Evolutionary conservation across 306 rosid genomes (phyloP).

Genomic region (Gleditsia sinensis): DNA sequence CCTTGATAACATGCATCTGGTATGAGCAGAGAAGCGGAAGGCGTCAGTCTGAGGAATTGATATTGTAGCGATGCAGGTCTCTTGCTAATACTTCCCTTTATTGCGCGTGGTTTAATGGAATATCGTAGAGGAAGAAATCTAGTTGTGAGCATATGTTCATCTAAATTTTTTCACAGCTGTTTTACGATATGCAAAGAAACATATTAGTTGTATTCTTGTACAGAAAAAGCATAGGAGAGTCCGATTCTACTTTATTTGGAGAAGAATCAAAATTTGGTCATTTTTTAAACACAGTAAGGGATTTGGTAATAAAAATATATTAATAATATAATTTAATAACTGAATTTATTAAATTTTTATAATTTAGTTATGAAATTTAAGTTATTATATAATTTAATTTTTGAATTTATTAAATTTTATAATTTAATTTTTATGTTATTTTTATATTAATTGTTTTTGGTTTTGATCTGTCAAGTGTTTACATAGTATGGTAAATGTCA

Average conservation of each 20-base stretch:
- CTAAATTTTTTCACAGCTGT: background rate
- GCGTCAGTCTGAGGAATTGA: conserved; percentile 1
- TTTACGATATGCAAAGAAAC: conserved; percentile 23
- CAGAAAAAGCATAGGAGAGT: conserved; percentile 39
- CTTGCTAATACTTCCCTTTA: background rate
- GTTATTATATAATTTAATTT: too few species aligned
- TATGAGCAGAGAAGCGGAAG: conserved; percentile 16
- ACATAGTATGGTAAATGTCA: too few species aligned
- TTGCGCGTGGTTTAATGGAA: conserved; percentile 17
- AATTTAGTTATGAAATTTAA: too few species aligned
- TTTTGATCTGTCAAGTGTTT: too few species aligned
- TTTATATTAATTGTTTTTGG: too few species aligned
- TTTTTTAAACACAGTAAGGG: conserved; percentile 6
- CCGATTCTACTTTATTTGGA: conserved; percentile 26
- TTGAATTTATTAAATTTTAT: too few species aligned
- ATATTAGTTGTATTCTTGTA: conserved; percentile 38
- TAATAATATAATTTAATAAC: too few species aligned
- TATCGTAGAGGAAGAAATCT: conserved; percentile 28
- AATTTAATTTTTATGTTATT: too few species aligned
- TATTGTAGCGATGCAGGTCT: background rate
- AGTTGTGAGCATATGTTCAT: conserved; percentile 16
- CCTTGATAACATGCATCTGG: conserved; percentile 24
- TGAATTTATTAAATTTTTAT: too few species aligned
- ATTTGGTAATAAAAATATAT: background rate
- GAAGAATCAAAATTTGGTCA: conserved; percentile 30